Base-by-base conservation (phyloP, 805 yeast genomes). In the Schwanniomyces pseudopolymorphus region DNA sequence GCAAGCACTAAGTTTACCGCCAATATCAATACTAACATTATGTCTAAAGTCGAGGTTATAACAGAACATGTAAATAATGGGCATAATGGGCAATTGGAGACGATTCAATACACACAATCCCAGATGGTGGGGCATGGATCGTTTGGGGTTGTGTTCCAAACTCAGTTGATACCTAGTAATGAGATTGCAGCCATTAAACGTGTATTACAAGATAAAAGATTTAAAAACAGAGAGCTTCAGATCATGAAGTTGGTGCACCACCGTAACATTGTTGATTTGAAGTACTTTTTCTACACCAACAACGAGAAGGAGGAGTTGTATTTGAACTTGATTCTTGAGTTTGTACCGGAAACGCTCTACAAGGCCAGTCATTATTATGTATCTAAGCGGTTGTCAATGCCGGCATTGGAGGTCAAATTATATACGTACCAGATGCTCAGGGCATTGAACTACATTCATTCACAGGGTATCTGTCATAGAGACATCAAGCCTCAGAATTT, bases 71-170 rank as follows among this genome's bases (percentile, higher is more conserved):
- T 84, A 48, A 80, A 78, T 55, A 85, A 85, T 56, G 91, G 92
- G 36, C 83, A 77, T 59, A 80, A 85, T 7, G 89, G 87, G 45
- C 82, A 81, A 51, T 58, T 72, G 25, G 72, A 75, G 42, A 78
- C 80, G 43, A 79, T 92, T 46, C 81, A 84, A 41, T 89, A 88
- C 69, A 85, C 91, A 14, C 89, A 85, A 58, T 80, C 88, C 35
- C 86, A 88, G 55, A 90, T 91, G 78, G 94, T 92, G 36, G 99
- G 99, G n/a, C 95, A 89, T 67, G 99, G 99, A 9, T 91, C 98
- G n/a, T 94, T 94, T 71, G 99, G 99, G 2, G 91, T 90, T 27
- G 99, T 94, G n/a, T 90, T 89, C 63, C 94, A 89, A 55, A 89
- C 96, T 5, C 83, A 80, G 48, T 74, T 94, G 33, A 61, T 80